These are phyloP conservation scores for Lignosus rhinocerotis DNA, from an alignment of 1,284 basidiomycete genomes.

Conservation along the genomic window DNA sequence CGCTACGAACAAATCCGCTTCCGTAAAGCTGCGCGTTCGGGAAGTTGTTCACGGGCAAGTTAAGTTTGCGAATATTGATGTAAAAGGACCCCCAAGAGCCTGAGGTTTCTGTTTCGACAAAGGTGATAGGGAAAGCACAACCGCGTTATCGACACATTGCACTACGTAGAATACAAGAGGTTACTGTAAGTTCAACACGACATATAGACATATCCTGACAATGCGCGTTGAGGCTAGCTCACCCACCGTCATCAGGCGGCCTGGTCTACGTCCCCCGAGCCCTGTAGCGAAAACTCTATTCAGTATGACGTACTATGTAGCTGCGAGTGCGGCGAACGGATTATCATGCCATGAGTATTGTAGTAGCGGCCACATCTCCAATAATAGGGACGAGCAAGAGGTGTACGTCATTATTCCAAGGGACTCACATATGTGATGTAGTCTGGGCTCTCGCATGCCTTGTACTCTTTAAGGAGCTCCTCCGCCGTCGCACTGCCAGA, in stretches of 20 bases:
- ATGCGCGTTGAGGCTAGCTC: background rate
- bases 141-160: conserved; percentile 1
- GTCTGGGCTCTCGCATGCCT: conserved; percentile 88
- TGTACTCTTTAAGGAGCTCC: conserved; percentile 88
- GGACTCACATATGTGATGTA: conserved; percentile 80
- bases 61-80: too few species aligned
- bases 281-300: conserved; percentile 15
- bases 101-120: too few species aligned
- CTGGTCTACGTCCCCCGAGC: conserved; percentile 24
- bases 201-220: conserved; percentile 6
- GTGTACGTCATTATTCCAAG: background rate
- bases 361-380: too few species aligned
- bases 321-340: too few species aligned
- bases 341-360: too few species aligned
- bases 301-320: background rate
- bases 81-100: too few species aligned
- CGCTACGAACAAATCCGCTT: too few species aligned
- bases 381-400: too few species aligned
- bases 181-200: conserved; percentile 1
- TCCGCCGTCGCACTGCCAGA: conserved; percentile 73
- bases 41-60: too few species aligned
- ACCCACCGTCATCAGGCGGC: conserved; percentile 9
- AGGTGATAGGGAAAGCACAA: background rate
- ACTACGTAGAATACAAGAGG: conserved; percentile 20
- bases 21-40: too few species aligned